Base-by-base conservation (phyloP, 495 filamentous ascomycete species). In the Oidiodendron maius region DNA sequence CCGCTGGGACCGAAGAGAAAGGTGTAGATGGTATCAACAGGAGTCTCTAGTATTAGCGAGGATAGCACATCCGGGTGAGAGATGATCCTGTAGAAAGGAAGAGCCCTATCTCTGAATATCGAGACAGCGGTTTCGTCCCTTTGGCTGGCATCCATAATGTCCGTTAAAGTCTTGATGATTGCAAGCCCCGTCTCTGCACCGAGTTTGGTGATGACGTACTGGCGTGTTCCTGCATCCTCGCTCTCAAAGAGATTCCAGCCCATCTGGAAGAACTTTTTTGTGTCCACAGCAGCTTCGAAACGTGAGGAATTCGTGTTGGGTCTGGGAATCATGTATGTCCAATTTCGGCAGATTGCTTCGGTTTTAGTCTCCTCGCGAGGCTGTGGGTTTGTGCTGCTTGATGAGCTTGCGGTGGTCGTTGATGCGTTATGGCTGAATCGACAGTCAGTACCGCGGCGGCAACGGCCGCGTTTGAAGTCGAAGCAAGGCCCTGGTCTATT, bases 11-110 rank as follows among this genome's bases (percentile, higher is more conserved):
- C 78, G 48, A 67, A 80, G 15, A 84, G 53, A 51, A 71, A 69
- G 44, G 71, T 80, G 59, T 75, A 81, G 25, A 84, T 78, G 2
- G 71, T 80, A 17, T 63, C 73, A 26, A 83, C 66, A 4, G 70
- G 58, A 28, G 65, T 68, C 51, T 83, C 78, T 4, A 83, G 56
- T 2, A 81, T 61, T 23, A 76, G 56, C 0, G 81, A 83, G 5
- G 66, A 61, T 13, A 75, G 52, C 5, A 83, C 69, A 18, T 75
- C 64, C 2, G 66, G 64, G 55, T 78, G 65, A 15, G 76, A 67
- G 38, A 85, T 66, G 15, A 65, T 69, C 43, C 62, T 57, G 32
- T 80, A 61, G 49, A 84, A 80, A 4, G 76, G 72, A 24, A 80
- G 44, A 49, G 49, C 50, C 28, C 54, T 45, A 49, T 57, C 44